Base-by-base conservation (phyloP, 2,329 filamentous ascomycete species). In the Salinomyces thailandicus region DNA sequence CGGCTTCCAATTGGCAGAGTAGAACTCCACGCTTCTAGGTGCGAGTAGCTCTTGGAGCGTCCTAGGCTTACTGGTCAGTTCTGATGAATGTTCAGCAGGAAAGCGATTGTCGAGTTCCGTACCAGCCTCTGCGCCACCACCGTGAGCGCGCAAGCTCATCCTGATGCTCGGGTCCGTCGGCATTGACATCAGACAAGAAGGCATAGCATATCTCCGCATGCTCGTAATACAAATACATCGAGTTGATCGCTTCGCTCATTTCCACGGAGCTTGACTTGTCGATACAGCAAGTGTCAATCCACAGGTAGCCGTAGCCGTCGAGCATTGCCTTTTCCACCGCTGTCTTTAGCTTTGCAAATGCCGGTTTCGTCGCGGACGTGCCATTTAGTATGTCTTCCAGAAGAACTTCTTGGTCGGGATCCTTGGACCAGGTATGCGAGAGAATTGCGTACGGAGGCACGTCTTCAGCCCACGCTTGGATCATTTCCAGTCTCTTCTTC, bases 381-480 rank as follows among this genome's bases (percentile, higher is more conserved):
- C 15, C 28, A 15, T 16, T 24, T 16, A 24, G 32, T 5, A 54
- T 46, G 18, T 32, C 35, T 6, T 11, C 19, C 14, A 32, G 27
- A 5, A 27, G 6, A 5, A 37, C 19, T 16, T 39, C 37, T 15
- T 39, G 32, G 8, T 32, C 29, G 15, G 12, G 17, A 35, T 45
- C 51, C 2, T 43, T 28, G 7, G 40, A 40, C 57, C 57, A 59
- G 7, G 43, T 50, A 34, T 61, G 57, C 3, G 55, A 59, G 5
- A 61, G 42, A 5, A 59, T 58, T 2, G 51, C 54, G 38, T 59
- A 60, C 1, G 48, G 27, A 6, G 54, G 54, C 5, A 38, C 24
- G 7, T 38, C 19, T n/a, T 38, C 24, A 19, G 29, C 31, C 14
- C 27, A 42, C 13, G 28, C 17, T 18, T 45, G 31, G 18, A 32